Evolutionary conservation across 306 rosid genomes (phyloP).

Genomic region (Cajanus cajan): DNA sequence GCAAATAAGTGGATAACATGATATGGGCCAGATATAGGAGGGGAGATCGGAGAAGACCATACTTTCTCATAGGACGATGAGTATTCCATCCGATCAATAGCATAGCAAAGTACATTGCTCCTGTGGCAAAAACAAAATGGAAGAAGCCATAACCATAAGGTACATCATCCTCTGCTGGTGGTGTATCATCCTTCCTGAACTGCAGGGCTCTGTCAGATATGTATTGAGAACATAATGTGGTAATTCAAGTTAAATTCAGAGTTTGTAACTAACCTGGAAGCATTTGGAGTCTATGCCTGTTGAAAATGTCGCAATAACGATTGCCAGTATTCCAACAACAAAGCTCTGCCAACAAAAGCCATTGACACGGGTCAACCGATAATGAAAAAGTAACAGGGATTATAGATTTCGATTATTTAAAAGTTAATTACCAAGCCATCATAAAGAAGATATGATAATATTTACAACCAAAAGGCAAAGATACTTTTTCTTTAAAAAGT

Average conservation of each 20-base stretch:
- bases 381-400: not conserved
- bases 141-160: conserved; percentile 99
- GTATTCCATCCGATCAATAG: conserved; percentile 92
- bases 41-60: conserved; percentile 20
- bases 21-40: not conserved
- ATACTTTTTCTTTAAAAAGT: not conserved
- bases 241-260: conserved; percentile 20
- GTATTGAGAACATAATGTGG: conserved; percentile 11
- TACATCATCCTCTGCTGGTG: conserved; percentile 70
- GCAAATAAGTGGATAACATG: not conserved
- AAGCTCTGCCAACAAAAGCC: conserved; percentile 74
- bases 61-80: conserved; percentile 82
- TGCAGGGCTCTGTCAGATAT: conserved; percentile 50
- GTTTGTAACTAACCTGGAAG: conserved; percentile 70
- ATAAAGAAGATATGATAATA: conserved; percentile 16
- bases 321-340: conserved; percentile 75
- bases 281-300: conserved; percentile 95
- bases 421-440: conserved; percentile 11
- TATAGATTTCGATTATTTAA: not conserved
- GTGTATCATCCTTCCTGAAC: conserved; percentile 65
- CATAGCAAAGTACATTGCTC: conserved; percentile 99
- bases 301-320: conserved; percentile 91
- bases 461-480: not conserved
- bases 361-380: conserved; percentile 18
- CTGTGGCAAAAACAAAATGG: conserved; percentile 96